phyloP scores from a whole-genome alignment of 1,284 basidiomycete species.

The Ceratobasidium theobromae region DNA sequence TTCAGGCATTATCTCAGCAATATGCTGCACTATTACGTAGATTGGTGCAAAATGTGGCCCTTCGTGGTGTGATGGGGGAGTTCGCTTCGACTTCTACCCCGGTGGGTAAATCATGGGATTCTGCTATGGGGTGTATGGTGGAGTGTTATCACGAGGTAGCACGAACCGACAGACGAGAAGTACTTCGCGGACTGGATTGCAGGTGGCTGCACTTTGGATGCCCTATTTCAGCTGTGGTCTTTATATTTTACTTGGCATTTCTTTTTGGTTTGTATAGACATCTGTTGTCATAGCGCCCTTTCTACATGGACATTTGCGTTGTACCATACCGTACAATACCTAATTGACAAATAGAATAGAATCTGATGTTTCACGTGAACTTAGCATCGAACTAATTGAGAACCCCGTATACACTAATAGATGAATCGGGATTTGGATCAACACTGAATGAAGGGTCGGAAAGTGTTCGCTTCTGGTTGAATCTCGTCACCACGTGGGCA shows the following conservation, averaged over 20 bases:
- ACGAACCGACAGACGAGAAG: slow-evolving; percentile 34
- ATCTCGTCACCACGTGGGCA: too few species aligned
- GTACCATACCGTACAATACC: too few species aligned
- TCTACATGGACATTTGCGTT: too few species aligned
- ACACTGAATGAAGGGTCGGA: too few species aligned
- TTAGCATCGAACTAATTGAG: too few species aligned
- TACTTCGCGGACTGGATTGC: not conserved
- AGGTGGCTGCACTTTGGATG: not conserved
- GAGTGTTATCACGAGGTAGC: slow-evolving; percentile 51
- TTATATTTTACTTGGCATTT: not conserved
- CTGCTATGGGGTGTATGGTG: slow-evolving; percentile 54
- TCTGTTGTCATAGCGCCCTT: not conserved
- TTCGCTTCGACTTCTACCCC: slow-evolving; percentile 46
- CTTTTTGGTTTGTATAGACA: not conserved
- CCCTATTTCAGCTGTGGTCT: not conserved
- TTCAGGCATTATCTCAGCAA: slow-evolving; percentile 33
- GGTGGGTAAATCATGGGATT: slow-evolving; percentile 52
- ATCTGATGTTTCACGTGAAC: too few species aligned
- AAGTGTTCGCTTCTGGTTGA: too few species aligned
- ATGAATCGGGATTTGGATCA: too few species aligned
- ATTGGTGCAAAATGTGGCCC: slow-evolving; percentile 43
- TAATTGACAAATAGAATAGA: too few species aligned
- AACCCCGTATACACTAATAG: too few species aligned
- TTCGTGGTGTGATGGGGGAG: slow-evolving; percentile 47
- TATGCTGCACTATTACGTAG: slow-evolving; percentile 49